Evolutionary conservation across 495 filamentous ascomycete genomes (phyloP), one percentile per base, ranked within the genome.

Genomic region (Usnea hakonensis): DNA sequence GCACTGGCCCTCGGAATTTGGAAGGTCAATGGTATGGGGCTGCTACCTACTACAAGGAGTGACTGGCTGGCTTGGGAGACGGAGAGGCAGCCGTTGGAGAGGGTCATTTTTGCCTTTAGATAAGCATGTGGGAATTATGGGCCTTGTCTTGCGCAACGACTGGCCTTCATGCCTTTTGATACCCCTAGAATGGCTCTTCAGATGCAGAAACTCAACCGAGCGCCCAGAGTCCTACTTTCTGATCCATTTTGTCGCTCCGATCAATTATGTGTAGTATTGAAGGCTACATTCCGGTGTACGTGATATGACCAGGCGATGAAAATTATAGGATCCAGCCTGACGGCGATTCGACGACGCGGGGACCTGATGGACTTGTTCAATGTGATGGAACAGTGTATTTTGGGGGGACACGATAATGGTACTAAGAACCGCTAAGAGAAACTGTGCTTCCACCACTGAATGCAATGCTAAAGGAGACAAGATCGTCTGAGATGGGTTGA

Each of bases 61-160:
- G 92, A 97, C 72, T 97, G 92, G 92, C 77, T 97, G 64, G 91
- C 91, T 30, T 97, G 93, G 93, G 92, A 97, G 73, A 85, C 80
- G 23, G 86, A 87, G 70, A 82, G 92, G 67, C 81, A 87, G 65
- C 85, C 89, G 16, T 60, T 93, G 63, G 91, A 96, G 72, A 76
- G 79, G 61, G 88, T 89, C 19, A 74, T 85, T 44, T 72, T 80
- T 30, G 83, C 79, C 9, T 79, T 87, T 70, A 81, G 70, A 70
- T 67, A 56, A 54, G 30, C 3, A 19, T 10, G 28, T n/a, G 32
- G 40, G 16, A 21, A 13, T 32, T 4, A 46, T 8, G 9, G 57
- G 28, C 57, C 5, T 38, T 58, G 21, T 11, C 9, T 58, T 30
- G 36, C 17, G 28, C 9, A 17, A 16, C 17, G 36, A n/a, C 7